phyloP scores from a whole-genome alignment of 305 asterid species.

The Ilex paraguariensis region DNA sequence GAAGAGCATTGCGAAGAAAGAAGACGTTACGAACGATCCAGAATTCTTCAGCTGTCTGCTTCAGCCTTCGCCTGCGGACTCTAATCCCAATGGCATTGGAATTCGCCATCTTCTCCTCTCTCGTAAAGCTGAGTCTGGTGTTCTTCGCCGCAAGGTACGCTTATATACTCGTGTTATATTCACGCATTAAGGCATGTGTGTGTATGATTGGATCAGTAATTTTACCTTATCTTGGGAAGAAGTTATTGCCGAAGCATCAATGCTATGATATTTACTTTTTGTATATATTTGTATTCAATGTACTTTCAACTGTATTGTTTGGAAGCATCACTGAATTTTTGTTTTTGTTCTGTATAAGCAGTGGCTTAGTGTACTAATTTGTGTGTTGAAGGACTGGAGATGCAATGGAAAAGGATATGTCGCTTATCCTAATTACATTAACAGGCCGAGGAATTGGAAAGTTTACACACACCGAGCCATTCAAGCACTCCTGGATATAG shows the following conservation, averaged over 20 bases:
- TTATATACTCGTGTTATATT: background rate
- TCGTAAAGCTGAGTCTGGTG: conserved; percentile 78
- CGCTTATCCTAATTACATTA: conserved; percentile 79
- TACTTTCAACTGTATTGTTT: background rate
- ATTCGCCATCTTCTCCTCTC: conserved; percentile 79
- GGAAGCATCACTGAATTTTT: background rate
- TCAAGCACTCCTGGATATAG: conserved; percentile 91
- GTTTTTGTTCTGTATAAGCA: conserved; percentile 7
- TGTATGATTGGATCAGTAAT: background rate
- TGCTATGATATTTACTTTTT: background rate
- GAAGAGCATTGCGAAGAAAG: conserved; percentile 13
- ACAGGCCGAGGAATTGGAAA: conserved; percentile 79
- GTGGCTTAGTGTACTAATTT: conserved; percentile 21
- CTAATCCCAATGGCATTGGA: conserved; percentile 81
- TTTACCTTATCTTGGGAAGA: background rate
- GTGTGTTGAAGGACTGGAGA: conserved; percentile 71
- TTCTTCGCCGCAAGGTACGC: conserved; percentile 69
- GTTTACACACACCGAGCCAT: conserved; percentile 41
- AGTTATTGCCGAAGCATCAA: background rate
- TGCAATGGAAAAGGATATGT: conserved; percentile 89
- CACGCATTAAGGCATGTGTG: too few species aligned
- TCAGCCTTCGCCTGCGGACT: conserved; percentile 68
- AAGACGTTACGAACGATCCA: conserved; percentile 47
- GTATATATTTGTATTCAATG: background rate
- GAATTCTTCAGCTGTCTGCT: conserved; percentile 87